phyloP scores from a whole-genome alignment of 306 rosid species.

The Boehmeria nivea region DNA sequence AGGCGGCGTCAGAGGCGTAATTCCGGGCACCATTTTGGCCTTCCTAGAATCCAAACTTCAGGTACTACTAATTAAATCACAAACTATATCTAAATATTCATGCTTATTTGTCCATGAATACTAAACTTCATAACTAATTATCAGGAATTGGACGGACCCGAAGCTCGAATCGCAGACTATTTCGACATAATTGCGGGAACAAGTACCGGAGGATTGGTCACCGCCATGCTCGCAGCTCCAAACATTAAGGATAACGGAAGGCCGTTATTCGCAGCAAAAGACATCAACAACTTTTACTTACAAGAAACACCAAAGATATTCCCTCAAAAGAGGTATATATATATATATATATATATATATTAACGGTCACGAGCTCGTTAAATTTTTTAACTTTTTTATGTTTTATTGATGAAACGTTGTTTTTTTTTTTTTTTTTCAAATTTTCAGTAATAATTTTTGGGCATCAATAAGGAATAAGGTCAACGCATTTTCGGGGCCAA shows the following conservation, averaged over 20 bases:
- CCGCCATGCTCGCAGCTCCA: conserved; percentile 46
- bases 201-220: conserved; percentile 41
- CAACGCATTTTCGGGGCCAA: conserved; percentile 11
- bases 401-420: background rate
- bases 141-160: conserved; percentile 32
- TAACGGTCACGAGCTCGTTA: background rate
- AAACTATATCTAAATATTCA: too few relatives aligned
- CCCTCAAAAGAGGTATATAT: conserved; percentile 34
- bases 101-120: too few relatives aligned
- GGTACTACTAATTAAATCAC: too few relatives aligned
- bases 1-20: conserved; percentile 25
- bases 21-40: conserved; percentile 18
- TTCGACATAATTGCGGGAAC: conserved; percentile 39
- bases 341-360: too few relatives aligned
- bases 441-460: background rate
- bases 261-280: conserved; percentile 33
- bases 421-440: background rate
- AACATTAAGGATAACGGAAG: conserved; percentile 21
- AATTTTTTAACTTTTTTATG: background rate
- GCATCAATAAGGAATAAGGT: background rate
- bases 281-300: conserved; percentile 33
- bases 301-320: conserved; percentile 30
- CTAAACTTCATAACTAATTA: background rate
- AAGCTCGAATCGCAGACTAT: conserved; percentile 35
- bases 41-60: conserved; percentile 22